Base-by-base conservation (phyloP, 371 early-diverging fungal genomes). In the Coelomomyces lativittatus region DNA sequence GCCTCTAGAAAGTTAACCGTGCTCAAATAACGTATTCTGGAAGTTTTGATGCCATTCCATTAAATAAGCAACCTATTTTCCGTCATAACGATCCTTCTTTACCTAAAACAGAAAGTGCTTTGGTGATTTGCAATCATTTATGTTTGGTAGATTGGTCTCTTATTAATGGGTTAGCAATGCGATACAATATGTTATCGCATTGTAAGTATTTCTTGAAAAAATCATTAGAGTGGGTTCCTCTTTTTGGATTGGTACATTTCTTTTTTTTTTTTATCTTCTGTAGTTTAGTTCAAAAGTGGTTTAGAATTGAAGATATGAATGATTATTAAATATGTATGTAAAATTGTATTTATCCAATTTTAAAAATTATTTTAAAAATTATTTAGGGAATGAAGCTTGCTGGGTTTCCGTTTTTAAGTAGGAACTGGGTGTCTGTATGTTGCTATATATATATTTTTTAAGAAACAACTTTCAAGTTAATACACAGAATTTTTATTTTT, bases 181-280 rank as follows among this genome's bases (percentile, higher is more conserved):
- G 79, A 34, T 57, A 63, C 32, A 60, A 64, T 17, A 81, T 81
- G 82, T 46, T 81, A 27, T 56, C 65, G 28, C 70, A 81, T 49
- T 70, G 74, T 55, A 78, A 76, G 74, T 83, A 82, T 57, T 83
- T 83, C 67, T 71, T 77, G 21, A 83, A 83, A 52, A 79, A 80
- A 53, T 71, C 72, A 2, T 34, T 82, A 21, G 80, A 81, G 70
- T 80, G 64, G 58, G 78, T 77, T 58, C 33, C 38, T 21, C 27
- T 36, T 15, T 35, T 47, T 7, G 34, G n/a, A 14, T 28, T 23
- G 30, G 48, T 14, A 25, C 21, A 21, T 34, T 24, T 29, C 2
- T 5, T 23, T 7, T 28, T 12, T 23, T 15, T 7, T 21, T 39
- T 2, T 10, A 4, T 31, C n/a, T n/a, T n/a, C n/a, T n/a, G n/a